Conservation (phyloP, 78 protist species). For the Pelomyxa schiedti region DNA sequence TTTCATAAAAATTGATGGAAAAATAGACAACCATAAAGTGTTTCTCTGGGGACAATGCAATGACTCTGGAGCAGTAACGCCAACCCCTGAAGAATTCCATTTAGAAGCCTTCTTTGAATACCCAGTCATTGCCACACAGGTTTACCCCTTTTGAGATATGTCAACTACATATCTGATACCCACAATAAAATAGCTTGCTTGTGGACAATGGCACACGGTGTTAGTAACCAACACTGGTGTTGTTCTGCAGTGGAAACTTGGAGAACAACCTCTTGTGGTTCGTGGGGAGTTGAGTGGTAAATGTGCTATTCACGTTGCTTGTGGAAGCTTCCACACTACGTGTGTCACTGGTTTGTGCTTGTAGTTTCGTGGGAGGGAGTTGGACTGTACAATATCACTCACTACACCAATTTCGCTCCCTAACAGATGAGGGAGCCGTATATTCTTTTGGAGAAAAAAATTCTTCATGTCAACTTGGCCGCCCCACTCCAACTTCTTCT, state of each 20-base stretch:
- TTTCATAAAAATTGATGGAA: too few relatives aligned
- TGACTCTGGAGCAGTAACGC: neutral
- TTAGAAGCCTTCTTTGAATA: neutral
- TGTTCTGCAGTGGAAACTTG: neutral
- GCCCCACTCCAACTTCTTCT: too few relatives aligned
- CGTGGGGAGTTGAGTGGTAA: neutral
- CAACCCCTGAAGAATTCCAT: neutral
- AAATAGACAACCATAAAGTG: too few relatives aligned
- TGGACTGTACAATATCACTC: too few relatives aligned
- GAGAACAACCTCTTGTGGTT: neutral
- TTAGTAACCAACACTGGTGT: neutral
- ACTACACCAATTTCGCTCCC: too few relatives aligned
- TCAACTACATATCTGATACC: too few relatives aligned
- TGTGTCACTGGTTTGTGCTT: conserved; percentile 40
- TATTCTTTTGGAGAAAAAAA: too few relatives aligned
- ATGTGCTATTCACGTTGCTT: conserved; percentile 15
- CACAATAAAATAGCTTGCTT: too few relatives aligned
- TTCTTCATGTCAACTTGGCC: too few relatives aligned
- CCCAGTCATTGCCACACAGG: neutral
- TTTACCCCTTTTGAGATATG: too few relatives aligned
- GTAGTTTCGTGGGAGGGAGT: too few relatives aligned
- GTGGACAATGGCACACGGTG: neutral
- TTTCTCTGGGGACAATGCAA: neutral
- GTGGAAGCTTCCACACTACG: conserved; percentile 40
- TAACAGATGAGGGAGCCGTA: too few relatives aligned